Base-by-base conservation (phyloP, 2,329 filamentous ascomycete genomes). In the Calonectria fujianensis region DNA sequence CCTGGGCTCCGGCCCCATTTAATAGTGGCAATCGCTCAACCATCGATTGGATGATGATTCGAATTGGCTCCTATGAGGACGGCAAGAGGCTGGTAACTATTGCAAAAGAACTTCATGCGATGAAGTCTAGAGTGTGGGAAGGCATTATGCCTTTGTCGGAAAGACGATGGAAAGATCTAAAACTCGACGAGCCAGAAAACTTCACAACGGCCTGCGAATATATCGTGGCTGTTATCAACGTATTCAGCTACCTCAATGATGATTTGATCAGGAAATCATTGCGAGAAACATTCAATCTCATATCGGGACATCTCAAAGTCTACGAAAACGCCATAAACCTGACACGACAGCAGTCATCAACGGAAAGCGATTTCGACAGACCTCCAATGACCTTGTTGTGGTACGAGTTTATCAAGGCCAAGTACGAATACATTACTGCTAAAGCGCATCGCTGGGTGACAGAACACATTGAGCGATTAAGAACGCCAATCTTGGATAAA, bases 141-240 rank as follows among this genome's bases (percentile, higher is more conserved):
- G 57, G 57, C 35, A 61, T 61, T 3, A 61, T 61, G 57, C 57
- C 57, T 14, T 61, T 61, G 32, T 61, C 57, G 29, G 57, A 61
- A 32, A 61, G 57, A 18, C 35, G 57, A 39, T 61, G 57, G 57
- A 27, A 39, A 16, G 57, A 61, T 24, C 57, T 61, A 1, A 61
- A 61, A 27, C 57, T 61, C 13, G 57, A 61, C 14, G 57, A 61
- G 2, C 57, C 57, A 29, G 57, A 61, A 10, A 61, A 61, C 14
- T 61, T 61, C 11, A 1, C 32, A n/a, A 41, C n/a, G 4, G 57
- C 57, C n/a, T 61, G 57, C 35, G 10, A 41, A 39, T 61, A 61
- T 3, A 61, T 61, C 14, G 32, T 35, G 24, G 20, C 57, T 16
- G 57, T 61, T 18, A 61, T 61, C 20, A 29, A 61, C 9, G 57